Percentiles rank a stretch among this genome's conserved stretches.
phyloP scores from a whole-genome alignment of 2,329 filamentous ascomycete species.

The Zarea fungicola region DNA sequence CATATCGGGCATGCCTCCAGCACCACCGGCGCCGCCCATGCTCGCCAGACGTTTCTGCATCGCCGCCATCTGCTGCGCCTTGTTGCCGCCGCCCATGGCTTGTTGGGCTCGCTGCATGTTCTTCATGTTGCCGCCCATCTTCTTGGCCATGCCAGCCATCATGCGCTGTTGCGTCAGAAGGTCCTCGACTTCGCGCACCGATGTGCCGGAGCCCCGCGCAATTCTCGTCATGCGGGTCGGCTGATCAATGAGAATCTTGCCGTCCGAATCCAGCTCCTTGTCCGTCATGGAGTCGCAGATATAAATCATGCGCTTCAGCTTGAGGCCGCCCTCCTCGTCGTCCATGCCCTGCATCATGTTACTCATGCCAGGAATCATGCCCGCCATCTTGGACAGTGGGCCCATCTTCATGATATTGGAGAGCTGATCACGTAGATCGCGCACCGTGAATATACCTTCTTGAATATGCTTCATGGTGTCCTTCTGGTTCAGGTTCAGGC shows the following conservation, averaged over 20 bases:
- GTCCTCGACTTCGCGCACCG: slow-evolving; percentile 89
- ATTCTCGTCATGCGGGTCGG: slow-evolving; percentile 90
- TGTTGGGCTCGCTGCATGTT: slow-evolving; percentile 94
- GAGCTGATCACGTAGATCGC: slow-evolving; percentile 90
- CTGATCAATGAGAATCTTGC: slow-evolving; percentile 89
- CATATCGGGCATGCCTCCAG: slow-evolving; percentile 73
- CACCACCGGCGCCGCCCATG: slow-evolving; percentile 70
- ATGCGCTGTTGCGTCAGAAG: slow-evolving; percentile 95
- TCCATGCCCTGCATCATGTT: slow-evolving; percentile 95
- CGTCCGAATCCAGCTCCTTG: slow-evolving; percentile 91
- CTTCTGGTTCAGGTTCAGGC: slow-evolving; percentile 92
- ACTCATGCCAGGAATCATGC: slow-evolving; percentile 95
- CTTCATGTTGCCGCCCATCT: slow-evolving; percentile 96
- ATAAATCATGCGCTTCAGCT: slow-evolving; percentile 97
- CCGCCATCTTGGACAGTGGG: slow-evolving; percentile 91
- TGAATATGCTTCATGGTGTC: slow-evolving; percentile 99
- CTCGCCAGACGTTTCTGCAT: slow-evolving; percentile 95
- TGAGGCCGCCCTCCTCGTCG: slow-evolving; percentile 89
- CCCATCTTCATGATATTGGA: slow-evolving; percentile 99
- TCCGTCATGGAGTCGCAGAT: slow-evolving; percentile 98
- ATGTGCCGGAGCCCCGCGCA: slow-evolving; percentile 83
- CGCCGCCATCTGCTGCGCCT: slow-evolving; percentile 87
- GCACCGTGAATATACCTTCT: slow-evolving; percentile 91
- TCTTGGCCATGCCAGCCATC: slow-evolving; percentile 99
- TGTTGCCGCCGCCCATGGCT: slow-evolving; percentile 85